Evolutionary conservation across 352 stramenopile species (phyloP), one percentile per base, ranked within the genome.

Genomic region (Pythium phragmitis): DNA sequence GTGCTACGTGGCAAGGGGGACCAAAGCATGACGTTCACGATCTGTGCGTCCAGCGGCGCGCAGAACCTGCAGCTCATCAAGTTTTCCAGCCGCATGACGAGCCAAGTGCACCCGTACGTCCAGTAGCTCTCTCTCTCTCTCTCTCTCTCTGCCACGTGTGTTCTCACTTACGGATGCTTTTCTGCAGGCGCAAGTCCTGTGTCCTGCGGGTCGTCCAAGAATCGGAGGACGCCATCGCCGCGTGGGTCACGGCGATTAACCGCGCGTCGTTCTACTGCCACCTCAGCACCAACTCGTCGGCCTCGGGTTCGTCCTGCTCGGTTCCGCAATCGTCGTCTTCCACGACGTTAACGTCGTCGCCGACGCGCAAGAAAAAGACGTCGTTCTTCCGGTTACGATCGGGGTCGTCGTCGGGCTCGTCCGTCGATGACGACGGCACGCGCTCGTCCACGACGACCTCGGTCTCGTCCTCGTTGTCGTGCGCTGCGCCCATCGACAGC

Each of bases 221-320:
- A 30, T 81, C 77, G 7, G 81, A 89, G 17, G 69, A 71, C 26
- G 61, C 68, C 28, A 73, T 89, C 13, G 72, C 63, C 34, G 67
- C 42, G 11, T 92, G 84, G 84, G 69, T 91, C 34, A 82, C 75
- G 21, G 80, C 79, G 3, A 74, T 92, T 17, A 90, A 89, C 57
- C 80, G 81, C 16, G 81, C 84, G 6, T 91, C 80, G 0, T 90
- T 88, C 48, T 87, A 88, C 53, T 90, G 76, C 60, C 81, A 91
- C 16, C 67, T 89, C 17, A 74, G 73, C 16, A 65, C 67, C 9
- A 72, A 74, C 2, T 73, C 74, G 49, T 76, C 69, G 16, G 73
- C 73, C 28, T 83, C 69, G 0, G 79, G 68, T 9, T 81, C 70
- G 4, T 57, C 63, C 2, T 51, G 54, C 30, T 70, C 63, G 3